These are phyloP conservation scores for Schoenoplectus triqueter DNA, from an alignment of 202 grass and related monocot genomes.

Conservation along the genomic window DNA sequence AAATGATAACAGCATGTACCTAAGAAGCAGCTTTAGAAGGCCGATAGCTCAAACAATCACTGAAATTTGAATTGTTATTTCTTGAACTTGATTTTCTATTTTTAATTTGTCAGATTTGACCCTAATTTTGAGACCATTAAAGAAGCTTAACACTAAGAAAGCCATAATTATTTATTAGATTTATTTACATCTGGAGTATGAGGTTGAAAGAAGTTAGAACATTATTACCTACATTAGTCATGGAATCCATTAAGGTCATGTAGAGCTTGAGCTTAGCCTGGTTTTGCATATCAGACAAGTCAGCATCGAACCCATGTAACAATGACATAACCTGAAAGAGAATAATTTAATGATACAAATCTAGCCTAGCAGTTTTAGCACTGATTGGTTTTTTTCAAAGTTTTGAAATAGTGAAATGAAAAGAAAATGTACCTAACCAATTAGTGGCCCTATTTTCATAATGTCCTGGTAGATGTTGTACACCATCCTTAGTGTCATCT, in stretches of 20 bases:
- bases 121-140: too few relatives aligned
- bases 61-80: conserved; percentile 45
- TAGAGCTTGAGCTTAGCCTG: conserved; percentile 80
- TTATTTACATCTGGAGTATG: neutral
- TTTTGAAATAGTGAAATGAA: neutral
- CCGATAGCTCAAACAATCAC: conserved; percentile 97
- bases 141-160: neutral
- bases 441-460: conserved; percentile 68
- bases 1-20: conserved; percentile 46
- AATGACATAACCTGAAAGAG: conserved; percentile 41
- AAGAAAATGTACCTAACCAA: conserved; percentile 62
- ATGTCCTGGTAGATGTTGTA: conserved; percentile 69
- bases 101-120: too few relatives aligned
- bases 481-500: conserved; percentile 80
- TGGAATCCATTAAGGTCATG: conserved; percentile 94
- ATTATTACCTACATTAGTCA: conserved; percentile 74
- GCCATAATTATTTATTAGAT: too few relatives aligned
- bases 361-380: neutral
- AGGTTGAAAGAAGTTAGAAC: neutral
- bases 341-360: neutral
- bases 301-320: conserved; percentile 66
- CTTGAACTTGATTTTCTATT: too few relatives aligned
- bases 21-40: conserved; percentile 86
- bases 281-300: conserved; percentile 80
- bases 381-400: neutral